A percentile compares a stretch with the other conserved stretches of the same genome.
These are phyloP conservation scores for Crataegus laevigata DNA, from an alignment of 306 rosid species.

Conservation along the genomic window DNA sequence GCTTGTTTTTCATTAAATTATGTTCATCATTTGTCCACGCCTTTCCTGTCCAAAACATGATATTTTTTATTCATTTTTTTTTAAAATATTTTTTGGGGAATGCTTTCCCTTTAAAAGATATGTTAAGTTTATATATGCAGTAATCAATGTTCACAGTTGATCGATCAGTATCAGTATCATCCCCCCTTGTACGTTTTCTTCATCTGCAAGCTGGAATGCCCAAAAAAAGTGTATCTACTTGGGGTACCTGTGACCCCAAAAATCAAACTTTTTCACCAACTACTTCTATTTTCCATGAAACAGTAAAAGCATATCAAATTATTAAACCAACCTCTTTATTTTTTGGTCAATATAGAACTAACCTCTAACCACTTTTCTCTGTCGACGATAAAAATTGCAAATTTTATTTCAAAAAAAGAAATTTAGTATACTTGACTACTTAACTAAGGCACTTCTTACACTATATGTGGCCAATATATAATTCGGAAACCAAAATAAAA, in stretches of 20 bases:
- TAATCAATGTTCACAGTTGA: conserved; percentile 4
- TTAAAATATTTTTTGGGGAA: too few relatives aligned
- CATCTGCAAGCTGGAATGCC: conserved; percentile 33
- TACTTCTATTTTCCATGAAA: background rate
- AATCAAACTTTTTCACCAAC: background rate
- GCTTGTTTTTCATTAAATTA: background rate
- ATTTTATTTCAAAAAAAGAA: too few relatives aligned
- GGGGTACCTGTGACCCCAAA: conserved; percentile 21
- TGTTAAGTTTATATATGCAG: background rate
- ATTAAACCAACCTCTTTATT: background rate
- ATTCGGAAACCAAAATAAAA: background rate
- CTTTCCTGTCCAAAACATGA: background rate
- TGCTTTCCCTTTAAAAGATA: background rate
- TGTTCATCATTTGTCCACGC: background rate
- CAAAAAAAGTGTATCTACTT: background rate
- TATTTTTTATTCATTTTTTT: background rate
- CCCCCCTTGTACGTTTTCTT: background rate
- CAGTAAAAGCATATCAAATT: background rate
- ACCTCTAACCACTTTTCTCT: background rate
- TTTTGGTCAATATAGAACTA: background rate
- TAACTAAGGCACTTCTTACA: background rate
- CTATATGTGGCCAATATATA: too few relatives aligned
- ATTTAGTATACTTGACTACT: background rate
- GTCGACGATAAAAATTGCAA: background rate
- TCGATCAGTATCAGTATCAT: conserved; percentile 21